Percentiles rank a stretch among this genome's conserved stretches.
phyloP scores from a whole-genome alignment of 768 basidiomycete genomes.

The Lentinula edodes region DNA sequence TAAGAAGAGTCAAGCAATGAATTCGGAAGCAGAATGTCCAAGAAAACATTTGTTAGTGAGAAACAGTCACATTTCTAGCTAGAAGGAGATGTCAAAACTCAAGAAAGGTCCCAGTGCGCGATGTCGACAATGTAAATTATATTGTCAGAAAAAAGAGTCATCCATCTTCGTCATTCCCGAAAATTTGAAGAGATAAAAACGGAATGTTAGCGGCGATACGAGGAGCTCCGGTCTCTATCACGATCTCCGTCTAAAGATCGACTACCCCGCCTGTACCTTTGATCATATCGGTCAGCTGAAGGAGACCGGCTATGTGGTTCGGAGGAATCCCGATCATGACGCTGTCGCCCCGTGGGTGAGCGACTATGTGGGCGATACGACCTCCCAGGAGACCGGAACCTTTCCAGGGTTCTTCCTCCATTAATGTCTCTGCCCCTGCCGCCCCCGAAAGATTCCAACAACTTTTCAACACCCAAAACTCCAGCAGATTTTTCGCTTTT shows the following conservation, averaged over 20 bases:
- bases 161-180: not conserved
- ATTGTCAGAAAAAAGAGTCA: no score
- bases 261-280: not conserved
- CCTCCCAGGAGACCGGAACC: constrained; percentile 3
- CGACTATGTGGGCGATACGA: constrained; percentile 11
- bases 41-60: no score
- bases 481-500: constrained; percentile 56
- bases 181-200: not conserved
- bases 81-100: not conserved
- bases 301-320: not conserved
- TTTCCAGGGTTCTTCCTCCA: not conserved
- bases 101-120: not conserved
- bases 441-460: constrained; percentile 47
- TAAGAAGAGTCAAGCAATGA: no score
- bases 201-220: not conserved
- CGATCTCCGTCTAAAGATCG: not conserved
- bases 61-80: not conserved
- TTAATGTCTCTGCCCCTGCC: constrained; percentile 7
- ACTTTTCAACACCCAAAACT: constrained; percentile 59
- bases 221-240: not conserved
- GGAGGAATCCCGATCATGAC: constrained; percentile 7
- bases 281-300: not conserved
- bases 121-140: no score
- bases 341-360: constrained; percentile 16
- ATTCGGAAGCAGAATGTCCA: no score